Percentiles rank a stretch among this genome's conserved stretches.
Evolutionary conservation across 176 grass and related monocot species (phyloP).

Genomic region (Typha latifolia): DNA sequence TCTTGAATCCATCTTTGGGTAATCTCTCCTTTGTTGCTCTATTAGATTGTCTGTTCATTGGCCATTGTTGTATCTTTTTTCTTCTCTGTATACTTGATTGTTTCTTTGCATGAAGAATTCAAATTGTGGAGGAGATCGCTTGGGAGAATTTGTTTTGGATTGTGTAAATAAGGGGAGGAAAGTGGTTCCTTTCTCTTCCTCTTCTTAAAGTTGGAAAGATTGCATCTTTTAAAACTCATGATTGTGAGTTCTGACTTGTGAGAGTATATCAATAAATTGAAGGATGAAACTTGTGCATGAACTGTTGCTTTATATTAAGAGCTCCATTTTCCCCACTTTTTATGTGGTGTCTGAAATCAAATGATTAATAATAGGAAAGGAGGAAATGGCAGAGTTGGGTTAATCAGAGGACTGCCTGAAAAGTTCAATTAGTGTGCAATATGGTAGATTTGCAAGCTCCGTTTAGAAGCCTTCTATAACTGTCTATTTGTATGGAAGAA

Average conservation of each 20-base stretch:
- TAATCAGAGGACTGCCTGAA: too few relatives aligned
- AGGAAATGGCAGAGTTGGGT: too few relatives aligned
- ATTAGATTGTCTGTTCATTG: conserved; percentile 6
- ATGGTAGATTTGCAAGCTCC: too few relatives aligned
- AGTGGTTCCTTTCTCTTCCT: not conserved
- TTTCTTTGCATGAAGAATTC: not conserved
- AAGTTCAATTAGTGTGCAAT: too few relatives aligned
- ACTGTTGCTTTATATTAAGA: not conserved
- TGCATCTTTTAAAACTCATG: not conserved
- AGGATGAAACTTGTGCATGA: not conserved
- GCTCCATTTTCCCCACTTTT: too few relatives aligned
- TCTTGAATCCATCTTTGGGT: conserved; percentile 23
- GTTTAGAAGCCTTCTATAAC: too few relatives aligned
- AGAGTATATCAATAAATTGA: not conserved
- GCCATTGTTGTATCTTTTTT: not conserved
- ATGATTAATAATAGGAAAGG: too few relatives aligned
- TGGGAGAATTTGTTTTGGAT: not conserved
- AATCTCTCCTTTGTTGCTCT: conserved; percentile 3
- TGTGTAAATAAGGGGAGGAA: not conserved
- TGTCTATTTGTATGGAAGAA: too few relatives aligned
- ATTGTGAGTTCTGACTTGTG: not conserved
- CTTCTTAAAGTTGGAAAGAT: not conserved
- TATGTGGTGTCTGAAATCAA: too few relatives aligned
- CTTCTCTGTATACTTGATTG: not conserved
- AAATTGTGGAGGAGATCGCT: not conserved